phyloP scores from a whole-genome alignment of 2,329 filamentous ascomycete species.

The Sphaceloma murrayae region DNA sequence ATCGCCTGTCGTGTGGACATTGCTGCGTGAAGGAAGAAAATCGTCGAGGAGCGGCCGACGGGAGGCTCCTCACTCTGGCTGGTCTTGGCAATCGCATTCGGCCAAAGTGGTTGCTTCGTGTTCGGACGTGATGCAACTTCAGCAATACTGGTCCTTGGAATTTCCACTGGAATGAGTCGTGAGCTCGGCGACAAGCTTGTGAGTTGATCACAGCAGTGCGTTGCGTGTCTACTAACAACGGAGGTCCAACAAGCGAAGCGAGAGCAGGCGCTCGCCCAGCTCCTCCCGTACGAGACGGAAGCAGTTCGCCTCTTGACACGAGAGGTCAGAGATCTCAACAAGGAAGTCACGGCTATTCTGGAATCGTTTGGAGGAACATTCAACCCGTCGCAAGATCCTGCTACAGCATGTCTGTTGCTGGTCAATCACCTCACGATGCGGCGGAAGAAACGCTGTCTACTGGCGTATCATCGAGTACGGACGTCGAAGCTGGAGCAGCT shows the following conservation, averaged over 20 bases:
- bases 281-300: conserved; percentile 88
- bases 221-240: neutral
- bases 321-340: conserved; percentile 88
- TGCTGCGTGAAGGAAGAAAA: too few relatives aligned
- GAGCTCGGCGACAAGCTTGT: conserved; percentile 81
- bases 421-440: conserved; percentile 94
- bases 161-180: conserved; percentile 60
- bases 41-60: too few relatives aligned
- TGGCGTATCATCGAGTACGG: conserved; percentile 86
- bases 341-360: conserved; percentile 68
- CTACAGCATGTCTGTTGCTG: conserved; percentile 75
- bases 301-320: conserved; percentile 77
- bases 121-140: too few relatives aligned
- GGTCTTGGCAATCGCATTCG: conserved; percentile 15
- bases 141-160: neutral
- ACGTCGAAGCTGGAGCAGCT: conserved; percentile 88
- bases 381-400: conserved; percentile 72
- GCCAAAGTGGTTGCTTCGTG: neutral
- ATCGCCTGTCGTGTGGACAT: too few relatives aligned
- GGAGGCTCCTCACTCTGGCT: conserved; percentile 14
- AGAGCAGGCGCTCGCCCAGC: conserved; percentile 72
- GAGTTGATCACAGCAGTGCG: too few relatives aligned
- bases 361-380: conserved; percentile 74
- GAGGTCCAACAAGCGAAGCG: conserved; percentile 94
- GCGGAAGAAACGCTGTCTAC: conserved; percentile 86